Conservation (phyloP, 208 protist species). For the Trypanosomatidae sp. region DNA sequence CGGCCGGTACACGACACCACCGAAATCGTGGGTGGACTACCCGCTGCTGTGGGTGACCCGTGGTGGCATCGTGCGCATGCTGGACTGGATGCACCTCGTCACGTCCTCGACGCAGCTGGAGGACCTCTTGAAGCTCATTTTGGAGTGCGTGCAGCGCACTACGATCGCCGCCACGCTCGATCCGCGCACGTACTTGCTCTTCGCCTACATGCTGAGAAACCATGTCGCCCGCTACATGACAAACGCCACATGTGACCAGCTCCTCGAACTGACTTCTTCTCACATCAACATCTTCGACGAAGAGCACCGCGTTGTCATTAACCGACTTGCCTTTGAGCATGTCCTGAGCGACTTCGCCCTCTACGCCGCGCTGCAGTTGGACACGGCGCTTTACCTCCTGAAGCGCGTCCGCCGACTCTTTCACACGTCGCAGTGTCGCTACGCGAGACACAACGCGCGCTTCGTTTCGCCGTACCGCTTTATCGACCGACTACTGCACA, state of each 20-base stretch:
- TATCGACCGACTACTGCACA: conserved; percentile 73
- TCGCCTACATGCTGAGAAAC: conserved; percentile 58
- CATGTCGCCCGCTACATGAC: conserved; percentile 53
- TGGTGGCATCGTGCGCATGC: conserved; percentile 55
- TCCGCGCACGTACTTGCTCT: conserved; percentile 64
- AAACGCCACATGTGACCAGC: conserved; percentile 41
- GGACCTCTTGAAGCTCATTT: conserved; percentile 43
- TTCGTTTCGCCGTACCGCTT: conserved; percentile 63
- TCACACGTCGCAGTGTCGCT: conserved; percentile 47
- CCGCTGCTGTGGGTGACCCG: conserved; percentile 59
- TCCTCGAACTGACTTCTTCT: conserved; percentile 54
- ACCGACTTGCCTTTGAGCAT: conserved; percentile 78
- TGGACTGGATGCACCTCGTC: conserved; percentile 69
- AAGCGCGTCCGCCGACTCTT: conserved; percentile 55
- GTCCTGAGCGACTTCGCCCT: conserved; percentile 61
- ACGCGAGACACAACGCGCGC: conserved; percentile 67
- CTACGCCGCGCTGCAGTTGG: conserved; percentile 43
- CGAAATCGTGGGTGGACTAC: conserved; percentile 76
- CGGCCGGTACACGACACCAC: conserved; percentile 63
- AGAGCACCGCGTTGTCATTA: conserved; percentile 68
- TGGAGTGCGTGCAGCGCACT: conserved; percentile 42
- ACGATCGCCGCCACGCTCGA: conserved; percentile 49
- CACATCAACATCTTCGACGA: conserved; percentile 52
- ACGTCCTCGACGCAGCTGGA: conserved; percentile 47
- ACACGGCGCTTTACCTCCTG: conserved; percentile 49